phyloP scores from a whole-genome alignment of 208 protist genomes.

The Naegleria lovaniensis region DNA sequence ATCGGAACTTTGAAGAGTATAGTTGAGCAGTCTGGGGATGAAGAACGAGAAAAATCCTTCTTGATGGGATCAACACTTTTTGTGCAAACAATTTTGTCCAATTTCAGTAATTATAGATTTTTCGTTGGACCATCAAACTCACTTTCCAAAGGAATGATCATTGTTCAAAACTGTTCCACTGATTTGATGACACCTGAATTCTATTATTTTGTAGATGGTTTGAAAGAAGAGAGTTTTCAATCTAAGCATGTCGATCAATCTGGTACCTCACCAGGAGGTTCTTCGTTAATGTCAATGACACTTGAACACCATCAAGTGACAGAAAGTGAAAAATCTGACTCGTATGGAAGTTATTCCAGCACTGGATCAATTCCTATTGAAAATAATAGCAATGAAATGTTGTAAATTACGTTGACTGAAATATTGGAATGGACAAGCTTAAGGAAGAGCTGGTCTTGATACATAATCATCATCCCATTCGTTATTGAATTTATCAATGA shows the following conservation, averaged over 20 bases:
- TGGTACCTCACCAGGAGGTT: background rate
- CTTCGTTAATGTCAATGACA: no score
- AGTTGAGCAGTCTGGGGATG: background rate
- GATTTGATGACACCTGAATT: background rate
- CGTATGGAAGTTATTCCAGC: background rate
- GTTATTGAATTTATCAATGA: background rate
- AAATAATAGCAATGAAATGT: background rate
- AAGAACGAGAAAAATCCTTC: background rate
- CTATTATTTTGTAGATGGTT: background rate
- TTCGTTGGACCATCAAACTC: background rate
- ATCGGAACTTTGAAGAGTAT: background rate
- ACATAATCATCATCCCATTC: slow-evolving; percentile 19
- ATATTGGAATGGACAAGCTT: background rate
- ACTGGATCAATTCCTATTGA: background rate
- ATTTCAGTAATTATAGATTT: background rate
- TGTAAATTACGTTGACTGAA: background rate
- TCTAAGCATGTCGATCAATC: background rate
- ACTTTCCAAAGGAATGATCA: background rate
- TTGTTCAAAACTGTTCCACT: background rate
- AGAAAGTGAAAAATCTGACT: background rate
- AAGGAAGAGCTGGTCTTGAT: background rate
- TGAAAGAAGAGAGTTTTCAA: background rate
- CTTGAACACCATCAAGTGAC: no score
- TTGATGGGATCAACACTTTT: background rate
- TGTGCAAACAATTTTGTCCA: background rate